Conservation (phyloP, 305 asterid species). For the Solanum hybrid region DNA sequence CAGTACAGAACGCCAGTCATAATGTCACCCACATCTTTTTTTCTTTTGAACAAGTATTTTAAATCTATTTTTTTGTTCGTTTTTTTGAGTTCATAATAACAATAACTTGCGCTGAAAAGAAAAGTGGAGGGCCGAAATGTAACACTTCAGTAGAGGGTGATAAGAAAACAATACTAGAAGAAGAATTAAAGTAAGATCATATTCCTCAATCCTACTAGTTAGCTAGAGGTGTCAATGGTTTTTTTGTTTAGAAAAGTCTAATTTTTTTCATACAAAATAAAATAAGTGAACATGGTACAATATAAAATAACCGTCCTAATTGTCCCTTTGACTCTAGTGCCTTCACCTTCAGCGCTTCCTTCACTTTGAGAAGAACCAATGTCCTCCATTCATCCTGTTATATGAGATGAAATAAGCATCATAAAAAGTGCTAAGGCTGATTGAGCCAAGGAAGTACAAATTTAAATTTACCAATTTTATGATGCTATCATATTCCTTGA, state of each 20-base stretch:
- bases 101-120: no score
- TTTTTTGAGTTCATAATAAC: no score
- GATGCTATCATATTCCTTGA: slow-evolving; percentile 54
- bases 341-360: slow-evolving; percentile 78
- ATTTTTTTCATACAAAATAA: neutral
- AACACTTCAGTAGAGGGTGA: no score
- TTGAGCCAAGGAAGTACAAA: neutral
- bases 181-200: no score
- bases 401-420: neutral
- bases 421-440: neutral
- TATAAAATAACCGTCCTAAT: neutral
- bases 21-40: no score
- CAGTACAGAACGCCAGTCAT: no score
- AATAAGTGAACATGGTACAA: neutral
- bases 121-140: no score
- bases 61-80: no score
- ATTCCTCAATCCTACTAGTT: no score
- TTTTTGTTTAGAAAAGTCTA: neutral
- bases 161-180: no score
- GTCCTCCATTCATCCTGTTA: slow-evolving; percentile 41
- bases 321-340: slow-evolving; percentile 29
- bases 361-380: slow-evolving; percentile 58
- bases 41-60: no score
- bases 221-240: neutral
- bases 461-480: slow-evolving; percentile 20